These are phyloP conservation scores for Aphanomyces cochlioides DNA, from an alignment of 352 stramenopile species.

Conservation along the genomic window DNA sequence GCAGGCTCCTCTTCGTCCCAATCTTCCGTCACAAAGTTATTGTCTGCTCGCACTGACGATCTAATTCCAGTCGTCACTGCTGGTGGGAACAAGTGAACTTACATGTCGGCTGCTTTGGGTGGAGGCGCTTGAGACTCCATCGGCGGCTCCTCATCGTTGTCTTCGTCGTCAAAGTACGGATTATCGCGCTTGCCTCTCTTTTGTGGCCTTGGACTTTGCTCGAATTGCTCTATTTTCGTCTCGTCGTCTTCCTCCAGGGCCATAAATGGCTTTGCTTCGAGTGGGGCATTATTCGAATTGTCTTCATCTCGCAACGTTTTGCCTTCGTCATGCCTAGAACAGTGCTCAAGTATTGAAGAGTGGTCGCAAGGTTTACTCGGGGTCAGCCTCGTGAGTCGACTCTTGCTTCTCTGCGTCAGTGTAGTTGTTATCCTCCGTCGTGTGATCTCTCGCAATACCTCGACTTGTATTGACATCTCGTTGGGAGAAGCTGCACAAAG, in stretches of 20 bases:
- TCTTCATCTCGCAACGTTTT: background rate
- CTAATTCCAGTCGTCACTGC: slow-evolving; percentile 18
- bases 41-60: slow-evolving; percentile 43
- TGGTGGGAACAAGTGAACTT: background rate
- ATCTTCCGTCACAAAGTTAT: slow-evolving; percentile 78
- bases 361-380: no score
- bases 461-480: no score
- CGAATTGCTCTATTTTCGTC: slow-evolving; percentile 33
- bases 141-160: slow-evolving; percentile 38
- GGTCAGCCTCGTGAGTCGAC: no score
- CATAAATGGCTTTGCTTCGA: background rate
- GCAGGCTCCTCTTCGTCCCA: slow-evolving; percentile 58
- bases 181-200: slow-evolving; percentile 31
- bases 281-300: background rate
- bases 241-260: slow-evolving; percentile 32
- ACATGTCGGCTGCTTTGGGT: slow-evolving; percentile 14
- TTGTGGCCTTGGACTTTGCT: slow-evolving; percentile 34
- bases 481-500: no score
- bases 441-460: no score
- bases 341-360: no score
- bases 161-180: slow-evolving; percentile 64
- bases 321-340: no score
- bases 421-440: no score
- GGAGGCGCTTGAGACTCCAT: slow-evolving; percentile 31
- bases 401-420: no score